Percentiles rank a stretch among this genome's conserved stretches.
Evolutionary conservation across 352 stramenopile species (phyloP).

Genomic region (Phytophthora podocarpi): DNA sequence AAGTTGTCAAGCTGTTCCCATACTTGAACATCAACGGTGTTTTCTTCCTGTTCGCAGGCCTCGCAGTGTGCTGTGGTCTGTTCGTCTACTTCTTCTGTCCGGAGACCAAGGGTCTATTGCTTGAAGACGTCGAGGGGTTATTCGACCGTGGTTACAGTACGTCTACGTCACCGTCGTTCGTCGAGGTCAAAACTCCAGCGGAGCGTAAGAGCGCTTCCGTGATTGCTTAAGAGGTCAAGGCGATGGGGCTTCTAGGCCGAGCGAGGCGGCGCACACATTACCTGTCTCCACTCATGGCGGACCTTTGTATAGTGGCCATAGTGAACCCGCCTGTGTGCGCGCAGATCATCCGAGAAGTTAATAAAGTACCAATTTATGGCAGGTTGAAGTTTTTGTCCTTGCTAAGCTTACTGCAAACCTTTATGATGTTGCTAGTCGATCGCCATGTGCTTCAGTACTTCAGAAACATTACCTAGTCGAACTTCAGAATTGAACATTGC

Average conservation of each 20-base stretch:
- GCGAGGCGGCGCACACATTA: not conserved
- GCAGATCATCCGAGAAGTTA: too few relatives aligned
- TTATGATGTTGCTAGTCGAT: too few relatives aligned
- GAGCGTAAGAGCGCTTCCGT: conserved; percentile 17
- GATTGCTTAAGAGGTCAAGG: conserved; percentile 15
- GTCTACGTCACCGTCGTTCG: conserved; percentile 27
- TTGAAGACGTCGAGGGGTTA: conserved; percentile 35
- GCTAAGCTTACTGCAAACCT: not conserved
- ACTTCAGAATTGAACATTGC: too few relatives aligned
- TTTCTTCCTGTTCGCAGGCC: conserved; percentile 34
- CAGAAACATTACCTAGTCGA: too few relatives aligned
- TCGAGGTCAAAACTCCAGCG: conserved; percentile 31
- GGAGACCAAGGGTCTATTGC: conserved; percentile 31
- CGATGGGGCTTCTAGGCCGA: not conserved
- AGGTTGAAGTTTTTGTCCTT: not conserved
- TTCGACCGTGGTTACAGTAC: conserved; percentile 26
- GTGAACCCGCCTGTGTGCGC: too few relatives aligned
- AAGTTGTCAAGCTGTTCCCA: conserved; percentile 37
- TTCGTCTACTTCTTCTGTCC: too few relatives aligned
- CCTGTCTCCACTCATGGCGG: not conserved
- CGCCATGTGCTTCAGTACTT: too few relatives aligned
- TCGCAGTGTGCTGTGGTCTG: conserved; percentile 19
- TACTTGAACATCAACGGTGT: conserved; percentile 40
- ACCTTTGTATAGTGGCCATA: too few relatives aligned
- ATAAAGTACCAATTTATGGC: too few relatives aligned